These are phyloP conservation scores for Fremontodendron californicum DNA, from an alignment of 345 rosid species.

Conservation along the genomic window DNA sequence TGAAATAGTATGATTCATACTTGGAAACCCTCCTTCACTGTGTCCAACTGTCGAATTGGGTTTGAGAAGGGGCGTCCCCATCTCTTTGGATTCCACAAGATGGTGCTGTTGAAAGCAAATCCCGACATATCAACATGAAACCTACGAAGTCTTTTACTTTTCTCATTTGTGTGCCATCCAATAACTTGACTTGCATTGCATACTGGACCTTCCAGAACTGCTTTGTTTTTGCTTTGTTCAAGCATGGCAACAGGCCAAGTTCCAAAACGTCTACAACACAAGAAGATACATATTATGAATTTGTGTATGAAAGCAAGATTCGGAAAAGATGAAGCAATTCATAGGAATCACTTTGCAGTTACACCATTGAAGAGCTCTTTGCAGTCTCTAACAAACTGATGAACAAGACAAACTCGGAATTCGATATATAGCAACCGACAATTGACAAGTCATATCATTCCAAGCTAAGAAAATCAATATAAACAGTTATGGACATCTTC, in stretches of 20 bases:
- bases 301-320: background rate
- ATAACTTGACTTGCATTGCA: conserved; percentile 76
- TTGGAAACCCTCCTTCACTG: conserved; percentile 89
- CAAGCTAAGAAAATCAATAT: background rate
- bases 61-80: conserved; percentile 50
- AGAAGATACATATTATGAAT: conserved; percentile 12
- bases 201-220: conserved; percentile 81
- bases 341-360: background rate
- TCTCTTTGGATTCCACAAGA: conserved; percentile 85
- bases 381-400: background rate
- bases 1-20: conserved; percentile 42
- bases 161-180: conserved; percentile 98
- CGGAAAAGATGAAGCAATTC: background rate
- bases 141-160: conserved; percentile 75
- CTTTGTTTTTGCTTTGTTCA: conserved; percentile 84
- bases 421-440: background rate
- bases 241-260: conserved; percentile 98
- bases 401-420: conserved; percentile 1
- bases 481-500: background rate
- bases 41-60: conserved; percentile 74
- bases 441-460: background rate
- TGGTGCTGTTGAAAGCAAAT: conserved; percentile 90
- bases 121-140: conserved; percentile 98
- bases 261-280: conserved; percentile 70
- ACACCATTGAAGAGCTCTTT: background rate